phyloP scores from a whole-genome alignment of 2,329 filamentous ascomycete genomes.

The Cladosporium colombiae region DNA sequence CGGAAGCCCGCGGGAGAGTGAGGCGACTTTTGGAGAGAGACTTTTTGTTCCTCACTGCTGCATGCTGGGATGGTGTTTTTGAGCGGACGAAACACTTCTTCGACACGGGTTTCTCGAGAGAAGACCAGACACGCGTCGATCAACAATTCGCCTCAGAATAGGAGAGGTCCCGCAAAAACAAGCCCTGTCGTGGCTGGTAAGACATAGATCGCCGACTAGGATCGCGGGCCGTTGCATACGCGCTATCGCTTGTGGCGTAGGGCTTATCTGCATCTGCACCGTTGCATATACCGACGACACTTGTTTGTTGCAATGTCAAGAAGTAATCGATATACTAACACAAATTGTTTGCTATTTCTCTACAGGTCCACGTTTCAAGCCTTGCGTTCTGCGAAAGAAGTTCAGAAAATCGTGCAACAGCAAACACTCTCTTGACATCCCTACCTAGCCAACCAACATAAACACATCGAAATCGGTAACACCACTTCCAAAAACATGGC shows the following conservation, averaged over 20 bases:
- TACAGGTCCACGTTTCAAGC: not conserved
- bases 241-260: conserved; percentile 17
- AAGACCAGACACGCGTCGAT: not conserved
- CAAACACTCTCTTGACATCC: not conserved
- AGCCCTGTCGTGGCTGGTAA: conserved; percentile 5
- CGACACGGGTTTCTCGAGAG: not conserved
- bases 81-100: not conserved
- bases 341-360: not conserved
- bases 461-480: not conserved
- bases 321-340: too few species aligned
- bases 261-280: conserved; percentile 20
- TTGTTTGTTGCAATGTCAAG: not conserved
- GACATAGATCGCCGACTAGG: conserved; percentile 15
- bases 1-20: conserved; percentile 14
- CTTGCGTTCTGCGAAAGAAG: not conserved
- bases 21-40: not conserved
- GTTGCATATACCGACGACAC: conserved; percentile 14
- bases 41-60: conserved; percentile 2
- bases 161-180: conserved; percentile 13
- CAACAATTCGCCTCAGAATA: conserved; percentile 1
- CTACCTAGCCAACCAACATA: not conserved
- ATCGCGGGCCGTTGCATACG: conserved; percentile 16
- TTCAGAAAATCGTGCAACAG: not conserved
- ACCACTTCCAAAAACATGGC: not conserved
- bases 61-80: not conserved